Evolutionary conservation across 2,329 filamentous ascomycete species (phyloP).

Genomic region (Hymenoscyphus repandus): DNA sequence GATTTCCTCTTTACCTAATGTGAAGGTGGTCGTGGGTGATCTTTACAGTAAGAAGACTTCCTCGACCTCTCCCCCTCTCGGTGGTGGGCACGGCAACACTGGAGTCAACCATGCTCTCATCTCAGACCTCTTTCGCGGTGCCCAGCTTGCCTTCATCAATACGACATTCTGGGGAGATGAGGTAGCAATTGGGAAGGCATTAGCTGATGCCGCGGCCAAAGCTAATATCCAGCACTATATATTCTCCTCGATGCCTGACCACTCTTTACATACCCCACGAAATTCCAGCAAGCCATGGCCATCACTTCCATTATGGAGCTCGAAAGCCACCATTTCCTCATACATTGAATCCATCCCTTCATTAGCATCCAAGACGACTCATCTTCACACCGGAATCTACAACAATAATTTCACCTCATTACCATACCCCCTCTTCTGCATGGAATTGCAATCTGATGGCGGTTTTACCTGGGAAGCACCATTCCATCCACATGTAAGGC

Average conservation of each 20-base stretch:
- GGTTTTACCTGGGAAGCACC: constrained; percentile 91
- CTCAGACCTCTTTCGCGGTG: constrained; percentile 72
- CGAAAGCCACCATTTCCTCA: constrained; percentile 88
- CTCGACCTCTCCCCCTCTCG: constrained; percentile 49
- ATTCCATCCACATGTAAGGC: constrained; percentile 80
- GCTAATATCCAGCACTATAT: constrained; percentile 85
- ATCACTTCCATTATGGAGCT: constrained; percentile 81
- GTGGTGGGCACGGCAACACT: constrained; percentile 52
- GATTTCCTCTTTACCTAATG: constrained; percentile 74
- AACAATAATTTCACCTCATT: constrained; percentile 98
- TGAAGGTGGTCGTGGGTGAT: constrained; percentile 59
- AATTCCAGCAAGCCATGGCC: constrained; percentile 52
- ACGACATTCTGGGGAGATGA: constrained; percentile 97
- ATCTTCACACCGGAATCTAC: constrained; percentile 95
- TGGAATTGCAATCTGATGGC: constrained; percentile 79
- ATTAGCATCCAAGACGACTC: constrained; percentile 72
- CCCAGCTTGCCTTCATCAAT: constrained; percentile 92
- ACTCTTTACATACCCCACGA: constrained; percentile 66
- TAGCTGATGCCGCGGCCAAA: constrained; percentile 84
- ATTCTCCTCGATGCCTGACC: constrained; percentile 96
- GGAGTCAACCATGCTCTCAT: constrained; percentile 71
- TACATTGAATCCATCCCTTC: constrained; percentile 69
- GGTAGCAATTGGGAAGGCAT: constrained; percentile 77
- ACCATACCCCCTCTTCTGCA: constrained; percentile 89
- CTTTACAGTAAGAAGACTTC: constrained; percentile 50